Percentiles rank a stretch among this genome's conserved stretches.
Conservation (phyloP, 768 basidiomycete genomes). For the Amanita exitialis region DNA sequence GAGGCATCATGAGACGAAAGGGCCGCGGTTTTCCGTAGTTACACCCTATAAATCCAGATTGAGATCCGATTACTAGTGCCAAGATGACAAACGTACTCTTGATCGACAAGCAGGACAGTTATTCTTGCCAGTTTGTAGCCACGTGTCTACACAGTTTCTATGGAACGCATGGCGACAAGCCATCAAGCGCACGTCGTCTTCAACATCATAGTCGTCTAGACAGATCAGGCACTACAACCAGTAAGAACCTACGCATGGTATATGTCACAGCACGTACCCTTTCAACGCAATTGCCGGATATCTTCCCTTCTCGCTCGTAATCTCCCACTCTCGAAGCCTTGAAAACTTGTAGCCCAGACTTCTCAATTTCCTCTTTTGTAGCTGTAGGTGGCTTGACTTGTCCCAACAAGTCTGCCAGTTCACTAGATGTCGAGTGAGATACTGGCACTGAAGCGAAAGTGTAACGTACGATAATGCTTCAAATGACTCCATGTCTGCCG, state of each 20-base stretch:
- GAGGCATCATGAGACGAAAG: background rate
- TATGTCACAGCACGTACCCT: slow-evolving; percentile 36
- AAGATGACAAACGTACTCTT: slow-evolving; percentile 33
- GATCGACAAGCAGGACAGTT: slow-evolving; percentile 89
- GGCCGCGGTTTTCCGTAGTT: slow-evolving; percentile 13
- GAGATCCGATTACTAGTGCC: background rate
- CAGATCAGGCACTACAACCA: slow-evolving; percentile 67
- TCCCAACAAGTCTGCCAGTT: slow-evolving; percentile 76
- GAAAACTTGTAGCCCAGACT: slow-evolving; percentile 72
- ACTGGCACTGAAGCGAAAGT: slow-evolving; percentile 5
- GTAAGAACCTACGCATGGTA: background rate
- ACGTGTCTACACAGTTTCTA: slow-evolving; percentile 77
- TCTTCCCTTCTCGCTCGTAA: slow-evolving; percentile 50
- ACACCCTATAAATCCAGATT: slow-evolving; percentile 19
- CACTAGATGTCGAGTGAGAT: slow-evolving; percentile 31
- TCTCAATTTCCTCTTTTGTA: slow-evolving; percentile 77
- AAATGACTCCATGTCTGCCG: slow-evolving; percentile 65
- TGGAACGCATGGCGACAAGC: slow-evolving; percentile 88
- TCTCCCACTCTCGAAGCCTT: slow-evolving; percentile 40
- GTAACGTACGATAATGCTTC: slow-evolving; percentile 61
- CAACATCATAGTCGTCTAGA: slow-evolving; percentile 71
- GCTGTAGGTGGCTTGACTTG: slow-evolving; percentile 78
- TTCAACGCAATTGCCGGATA: slow-evolving; percentile 74
- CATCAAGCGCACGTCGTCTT: slow-evolving; percentile 76
- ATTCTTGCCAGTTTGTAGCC: slow-evolving; percentile 79